Evolutionary conservation across 2,329 filamentous ascomycete species (phyloP).

Genomic region (Lasiodiplodia citricola): DNA sequence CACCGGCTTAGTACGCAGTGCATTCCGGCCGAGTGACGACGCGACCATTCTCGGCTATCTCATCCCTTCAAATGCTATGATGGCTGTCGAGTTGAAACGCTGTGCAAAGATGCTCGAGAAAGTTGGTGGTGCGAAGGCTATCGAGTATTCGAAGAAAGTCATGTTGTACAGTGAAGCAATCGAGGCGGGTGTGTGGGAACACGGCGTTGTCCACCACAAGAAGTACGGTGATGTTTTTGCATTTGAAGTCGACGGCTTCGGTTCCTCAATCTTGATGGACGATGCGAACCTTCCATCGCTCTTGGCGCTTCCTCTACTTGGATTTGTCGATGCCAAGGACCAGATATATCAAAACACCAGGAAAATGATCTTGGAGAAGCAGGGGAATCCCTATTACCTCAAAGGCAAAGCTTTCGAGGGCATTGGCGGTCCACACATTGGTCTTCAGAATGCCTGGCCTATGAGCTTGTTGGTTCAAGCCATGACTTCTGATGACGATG

Average conservation of each 20-base stretch:
- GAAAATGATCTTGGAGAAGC: conserved; percentile 75
- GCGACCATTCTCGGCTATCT: conserved; percentile 93
- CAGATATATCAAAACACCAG: conserved; percentile 86
- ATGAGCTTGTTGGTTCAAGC: conserved; percentile 94
- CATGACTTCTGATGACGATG: conserved; percentile 82
- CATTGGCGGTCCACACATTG: conserved; percentile 85
- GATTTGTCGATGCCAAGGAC: conserved; percentile 71
- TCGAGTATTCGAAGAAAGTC: conserved; percentile 51
- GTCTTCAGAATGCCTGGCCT: conserved; percentile 90
- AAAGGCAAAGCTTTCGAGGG: conserved; percentile 78
- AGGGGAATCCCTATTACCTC: conserved; percentile 88
- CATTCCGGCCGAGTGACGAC: conserved; percentile 94
- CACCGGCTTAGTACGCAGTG: conserved; percentile 86
- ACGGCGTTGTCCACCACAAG: conserved; percentile 79
- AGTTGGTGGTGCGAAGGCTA: conserved; percentile 57
- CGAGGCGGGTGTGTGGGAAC: conserved; percentile 77
- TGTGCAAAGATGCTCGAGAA: conserved; percentile 71
- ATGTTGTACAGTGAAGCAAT: conserved; percentile 68
- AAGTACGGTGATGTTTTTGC: conserved; percentile 81
- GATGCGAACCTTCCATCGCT: conserved; percentile 87
- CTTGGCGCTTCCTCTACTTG: conserved; percentile 77
- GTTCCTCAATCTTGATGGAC: conserved; percentile 83
- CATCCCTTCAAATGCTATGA: conserved; percentile 95
- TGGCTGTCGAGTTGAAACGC: conserved; percentile 83
- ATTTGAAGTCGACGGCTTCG: conserved; percentile 87